Evolutionary conservation across 495 filamentous ascomycete species (phyloP), one percentile per base, ranked within the genome.

Genomic region (Monascus purpureus): DNA sequence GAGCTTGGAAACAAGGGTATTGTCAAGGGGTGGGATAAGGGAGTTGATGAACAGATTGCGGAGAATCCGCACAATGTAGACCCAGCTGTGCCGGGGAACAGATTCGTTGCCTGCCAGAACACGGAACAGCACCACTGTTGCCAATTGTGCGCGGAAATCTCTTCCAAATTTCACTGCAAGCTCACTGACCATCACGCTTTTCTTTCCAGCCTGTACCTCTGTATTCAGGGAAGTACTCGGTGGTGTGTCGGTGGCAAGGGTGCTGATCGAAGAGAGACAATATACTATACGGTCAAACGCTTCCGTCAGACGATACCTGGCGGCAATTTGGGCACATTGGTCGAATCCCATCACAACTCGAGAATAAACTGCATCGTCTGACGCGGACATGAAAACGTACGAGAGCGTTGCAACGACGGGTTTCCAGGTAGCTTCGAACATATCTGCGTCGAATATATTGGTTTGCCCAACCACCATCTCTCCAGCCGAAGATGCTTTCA

Each of bases 181-280:
- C 63, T 99, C 88, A 50, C 90, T 96, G 44, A 99, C 90, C 90
- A 99, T 99, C 17, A 99, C 84, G 43, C 79, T 93, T 52, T 81
- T 87, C 43, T 84, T 76, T 0, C 77, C 85, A 26, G 75, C 85
- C 50, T 96, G 87, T 8, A 99, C 81, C 59, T 96, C 87, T 0
- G 92, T 99, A 47, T 99, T 99, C 13, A 99, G 70, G 8, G 75
- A 49, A 12, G 88, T 96, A 49, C 80, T 92, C 17, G 82, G 79
- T 1, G 80, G 70, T 6, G 55, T 61, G 29, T 77, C 74, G 3
- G 77, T 77, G 11, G 83, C 73, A 33, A 99, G 61, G 7, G 82
- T 88, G 40, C 82, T 86, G 55, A 99, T 96, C 19, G 79, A 80
- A 38, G 86, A 77, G 34, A 99, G 66, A 37, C 82, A 86, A 41